These are phyloP conservation scores for Anthoceros angustus DNA, from an alignment of 225 moss, liverwort and hornwort species.

Conservation along the genomic window DNA sequence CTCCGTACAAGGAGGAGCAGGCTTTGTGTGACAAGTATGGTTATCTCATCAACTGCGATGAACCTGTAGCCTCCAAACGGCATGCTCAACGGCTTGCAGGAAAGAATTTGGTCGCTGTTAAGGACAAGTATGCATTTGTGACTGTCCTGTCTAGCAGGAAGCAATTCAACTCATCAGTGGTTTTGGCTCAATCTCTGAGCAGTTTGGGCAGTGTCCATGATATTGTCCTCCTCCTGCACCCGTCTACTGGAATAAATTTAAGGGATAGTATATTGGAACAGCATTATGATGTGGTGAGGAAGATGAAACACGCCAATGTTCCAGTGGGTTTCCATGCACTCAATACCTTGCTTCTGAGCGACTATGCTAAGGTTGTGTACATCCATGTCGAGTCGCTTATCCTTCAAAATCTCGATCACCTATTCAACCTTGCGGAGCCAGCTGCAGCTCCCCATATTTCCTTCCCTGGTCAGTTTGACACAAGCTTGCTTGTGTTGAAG, in stretches of 20 bases:
- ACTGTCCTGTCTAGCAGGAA: conserved; percentile 45
- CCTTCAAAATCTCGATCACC: conserved; percentile 52
- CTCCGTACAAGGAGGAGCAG: conserved; percentile 49
- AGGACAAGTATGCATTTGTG: conserved; percentile 48
- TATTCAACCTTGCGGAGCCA: conserved; percentile 59
- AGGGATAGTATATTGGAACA: conserved; percentile 29
- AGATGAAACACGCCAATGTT: conserved; percentile 13
- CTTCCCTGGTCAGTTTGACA: conserved; percentile 44
- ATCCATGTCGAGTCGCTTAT: conserved; percentile 48
- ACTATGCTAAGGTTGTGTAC: conserved; percentile 56
- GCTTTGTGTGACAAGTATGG: conserved; percentile 69
- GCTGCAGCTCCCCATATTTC: conserved; percentile 55
- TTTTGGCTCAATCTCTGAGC: conserved; percentile 75
- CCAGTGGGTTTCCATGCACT: conserved; percentile 8
- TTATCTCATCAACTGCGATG: conserved; percentile 57
- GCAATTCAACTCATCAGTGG: conserved; percentile 36
- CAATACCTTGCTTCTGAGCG: conserved; percentile 41
- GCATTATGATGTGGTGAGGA: conserved; percentile 55
- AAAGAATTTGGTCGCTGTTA: conserved; percentile 26
- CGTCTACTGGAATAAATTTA: conserved; percentile 13
- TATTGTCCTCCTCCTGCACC: conserved; percentile 53
- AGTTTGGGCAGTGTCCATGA: conserved; percentile 66
- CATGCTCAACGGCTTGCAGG: conserved; percentile 44
- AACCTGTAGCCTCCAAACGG: conserved; percentile 29
- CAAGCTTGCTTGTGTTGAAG: conserved; percentile 56